phyloP scores from a whole-genome alignment of 371 early-diverging fungal species.

The Rhizopus sp. region DNA sequence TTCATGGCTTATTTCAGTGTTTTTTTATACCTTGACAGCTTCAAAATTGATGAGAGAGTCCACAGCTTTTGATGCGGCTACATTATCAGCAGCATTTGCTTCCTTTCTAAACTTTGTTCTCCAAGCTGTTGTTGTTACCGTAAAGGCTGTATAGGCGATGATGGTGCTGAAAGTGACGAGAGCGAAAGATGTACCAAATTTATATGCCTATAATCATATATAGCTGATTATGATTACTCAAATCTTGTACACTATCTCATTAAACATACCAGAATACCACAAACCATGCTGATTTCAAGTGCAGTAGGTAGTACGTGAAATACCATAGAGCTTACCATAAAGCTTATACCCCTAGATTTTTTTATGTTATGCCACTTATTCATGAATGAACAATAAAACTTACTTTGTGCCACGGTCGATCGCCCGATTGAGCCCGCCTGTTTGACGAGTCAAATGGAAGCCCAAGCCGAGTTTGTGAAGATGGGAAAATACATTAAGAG shows the following conservation, averaged over 20 bases:
- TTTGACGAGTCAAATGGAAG: constrained; percentile 91
- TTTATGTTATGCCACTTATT: neutral
- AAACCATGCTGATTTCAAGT: constrained; percentile 94
- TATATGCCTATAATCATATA: constrained; percentile 55
- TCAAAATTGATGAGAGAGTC: constrained; percentile 96
- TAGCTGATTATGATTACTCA: neutral
- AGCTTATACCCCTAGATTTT: constrained; percentile 81
- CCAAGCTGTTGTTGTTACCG: constrained; percentile 84
- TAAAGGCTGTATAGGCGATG: constrained; percentile 86
- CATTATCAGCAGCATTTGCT: constrained; percentile 94
- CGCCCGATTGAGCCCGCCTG: constrained; percentile 93
- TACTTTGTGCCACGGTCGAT: constrained; percentile 97
- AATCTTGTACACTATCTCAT: neutral
- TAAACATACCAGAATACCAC: constrained; percentile 76
- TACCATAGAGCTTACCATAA: constrained; percentile 88
- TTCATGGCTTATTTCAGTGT: neutral
- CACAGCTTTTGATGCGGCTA: constrained; percentile 88
- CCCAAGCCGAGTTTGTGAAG: constrained; percentile 82
- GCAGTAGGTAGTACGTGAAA: constrained; percentile 93
- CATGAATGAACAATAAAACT: neutral
- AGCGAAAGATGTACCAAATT: constrained; percentile 86
- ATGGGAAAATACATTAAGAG: constrained; percentile 86
- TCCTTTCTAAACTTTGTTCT: constrained; percentile 84
- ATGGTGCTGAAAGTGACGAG: constrained; percentile 86
- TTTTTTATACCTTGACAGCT: constrained; percentile 75